Conservation (phyloP, 306 rosid genomes). For the Castanea sativa region DNA sequence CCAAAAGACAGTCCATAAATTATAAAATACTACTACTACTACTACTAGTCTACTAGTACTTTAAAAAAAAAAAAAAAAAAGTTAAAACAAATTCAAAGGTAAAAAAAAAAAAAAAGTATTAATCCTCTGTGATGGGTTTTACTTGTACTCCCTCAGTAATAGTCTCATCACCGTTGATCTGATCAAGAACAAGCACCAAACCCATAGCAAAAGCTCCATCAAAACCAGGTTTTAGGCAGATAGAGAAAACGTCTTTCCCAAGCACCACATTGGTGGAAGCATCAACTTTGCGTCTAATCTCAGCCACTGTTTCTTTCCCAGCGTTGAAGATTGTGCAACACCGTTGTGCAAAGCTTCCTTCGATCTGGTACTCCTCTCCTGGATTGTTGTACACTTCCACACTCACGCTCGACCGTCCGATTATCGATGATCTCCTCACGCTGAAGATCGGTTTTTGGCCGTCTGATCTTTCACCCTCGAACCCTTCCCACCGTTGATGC, state of each 20-base stretch:
- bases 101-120: not conserved
- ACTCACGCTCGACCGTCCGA: constrained; percentile 66
- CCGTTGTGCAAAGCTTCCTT: constrained; percentile 67
- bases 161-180: constrained; percentile 58
- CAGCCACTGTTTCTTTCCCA: constrained; percentile 54
- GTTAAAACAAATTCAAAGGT: not conserved
- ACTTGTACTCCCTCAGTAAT: constrained; percentile 29
- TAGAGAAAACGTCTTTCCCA: constrained; percentile 85
- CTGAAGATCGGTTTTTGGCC: constrained; percentile 79
- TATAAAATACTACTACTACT: not conserved
- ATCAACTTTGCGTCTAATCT: constrained; percentile 90
- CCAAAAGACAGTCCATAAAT: not conserved
- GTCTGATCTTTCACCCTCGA: constrained; percentile 67
- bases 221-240: constrained; percentile 69
- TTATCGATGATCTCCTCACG: constrained; percentile 76
- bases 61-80: not conserved
- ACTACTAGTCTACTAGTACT: no score
- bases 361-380: constrained; percentile 67
- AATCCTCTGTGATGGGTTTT: constrained; percentile 44
- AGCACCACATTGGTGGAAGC: constrained; percentile 74
- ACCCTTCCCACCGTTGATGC: constrained; percentile 97
- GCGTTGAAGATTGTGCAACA: constrained; percentile 56
- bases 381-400: constrained; percentile 60
- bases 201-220: constrained; percentile 93
- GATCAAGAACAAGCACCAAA: constrained; percentile 76